Base-by-base conservation (phyloP, 441 rosid species). In the Jatropha multifida region DNA sequence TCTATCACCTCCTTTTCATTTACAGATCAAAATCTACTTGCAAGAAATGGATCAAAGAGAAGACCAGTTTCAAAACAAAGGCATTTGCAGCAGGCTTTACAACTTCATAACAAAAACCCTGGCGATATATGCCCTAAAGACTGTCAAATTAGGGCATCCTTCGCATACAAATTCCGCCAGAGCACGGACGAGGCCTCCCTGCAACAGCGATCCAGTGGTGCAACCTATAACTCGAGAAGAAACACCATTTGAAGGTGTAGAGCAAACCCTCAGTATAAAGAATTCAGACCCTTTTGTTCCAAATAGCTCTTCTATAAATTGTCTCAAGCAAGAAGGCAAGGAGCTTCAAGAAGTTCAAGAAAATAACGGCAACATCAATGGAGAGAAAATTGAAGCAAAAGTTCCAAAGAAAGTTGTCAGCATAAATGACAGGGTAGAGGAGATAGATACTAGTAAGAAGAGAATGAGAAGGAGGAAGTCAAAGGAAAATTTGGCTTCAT, bases 381-480 rank as follows among this genome's bases (percentile, higher is more conserved):
- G 14, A 51, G 67, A 56, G 20, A 61, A 68, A 14, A 46, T 26
- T 49, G 77, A 73, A 74, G 63, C 78, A 56, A 83, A 67, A 68
- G 74, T 80, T 69, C 71, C 86, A 49, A 86, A 80, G 85, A 90
- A 83, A 79, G 46, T n/a, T 77, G 94, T 90, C 1, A 87, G 94
- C 87, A 85, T 85, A 68, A 81, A 87, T 73, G 88, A 85, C 0
- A 83, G 68, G 38, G 83, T 82, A 2, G 90, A 86, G 79, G 83
- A 76, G 66, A 81, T 85, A 46, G 69, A 52, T 9, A 23, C 54
- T 40, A 75, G 77, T 55, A 75, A 44, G 76, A 89, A 75, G 83
- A 79, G 62, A 32, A 72, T 61, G 13, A 79, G 40, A 32, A 76
- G 74, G 77, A 83, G 52, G 60, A 80, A 73, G 75, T 73, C 84